Percentiles rank a stretch among this genome's conserved stretches.
Conservation (phyloP, 2,329 filamentous ascomycete genomes). For the Grosmannia huntii region DNA sequence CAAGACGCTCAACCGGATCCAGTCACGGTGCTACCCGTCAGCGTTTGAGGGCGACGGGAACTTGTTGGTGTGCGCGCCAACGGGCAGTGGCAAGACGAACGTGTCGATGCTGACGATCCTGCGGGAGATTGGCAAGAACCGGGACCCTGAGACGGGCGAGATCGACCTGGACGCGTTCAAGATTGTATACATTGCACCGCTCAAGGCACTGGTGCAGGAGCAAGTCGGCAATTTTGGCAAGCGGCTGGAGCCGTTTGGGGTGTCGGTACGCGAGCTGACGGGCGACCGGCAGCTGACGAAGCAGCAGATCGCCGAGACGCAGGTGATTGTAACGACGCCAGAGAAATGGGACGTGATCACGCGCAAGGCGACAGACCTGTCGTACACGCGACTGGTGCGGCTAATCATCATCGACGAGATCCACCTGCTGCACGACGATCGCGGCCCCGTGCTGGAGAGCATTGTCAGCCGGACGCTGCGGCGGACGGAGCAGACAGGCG, state of each 20-base stretch:
- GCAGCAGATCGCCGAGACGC: constrained; percentile 94
- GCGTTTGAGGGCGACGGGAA: constrained; percentile 93
- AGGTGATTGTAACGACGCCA: constrained; percentile 95
- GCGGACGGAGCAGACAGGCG: constrained; percentile 84
- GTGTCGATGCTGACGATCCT: constrained; percentile 96
- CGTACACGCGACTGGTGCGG: constrained; percentile 93
- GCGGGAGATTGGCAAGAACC: constrained; percentile 90
- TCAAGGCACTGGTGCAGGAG: constrained; percentile 93
- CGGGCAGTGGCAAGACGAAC: constrained; percentile 95
- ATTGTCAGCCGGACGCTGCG: constrained; percentile 92
- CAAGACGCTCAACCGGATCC: constrained; percentile 84
- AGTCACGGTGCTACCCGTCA: constrained; percentile 82
- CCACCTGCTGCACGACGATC: constrained; percentile 91
- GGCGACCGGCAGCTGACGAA: constrained; percentile 97
- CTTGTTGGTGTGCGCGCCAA: constrained; percentile 94
- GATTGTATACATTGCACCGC: constrained; percentile 91
- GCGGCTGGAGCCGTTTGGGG: constrained; percentile 78
- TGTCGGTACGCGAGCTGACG: constrained; percentile 88
- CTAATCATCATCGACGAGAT: constrained; percentile 97
- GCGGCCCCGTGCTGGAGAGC: constrained; percentile 91
- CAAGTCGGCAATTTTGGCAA: constrained; percentile 97
- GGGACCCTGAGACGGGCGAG: constrained; percentile 77
- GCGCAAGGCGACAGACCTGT: constrained; percentile 89
- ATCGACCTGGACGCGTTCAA: constrained; percentile 96
- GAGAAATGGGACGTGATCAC: constrained; percentile 99